These are phyloP conservation scores for Solanum rostratum DNA, from an alignment of 257 asterid species.

Conservation along the genomic window DNA sequence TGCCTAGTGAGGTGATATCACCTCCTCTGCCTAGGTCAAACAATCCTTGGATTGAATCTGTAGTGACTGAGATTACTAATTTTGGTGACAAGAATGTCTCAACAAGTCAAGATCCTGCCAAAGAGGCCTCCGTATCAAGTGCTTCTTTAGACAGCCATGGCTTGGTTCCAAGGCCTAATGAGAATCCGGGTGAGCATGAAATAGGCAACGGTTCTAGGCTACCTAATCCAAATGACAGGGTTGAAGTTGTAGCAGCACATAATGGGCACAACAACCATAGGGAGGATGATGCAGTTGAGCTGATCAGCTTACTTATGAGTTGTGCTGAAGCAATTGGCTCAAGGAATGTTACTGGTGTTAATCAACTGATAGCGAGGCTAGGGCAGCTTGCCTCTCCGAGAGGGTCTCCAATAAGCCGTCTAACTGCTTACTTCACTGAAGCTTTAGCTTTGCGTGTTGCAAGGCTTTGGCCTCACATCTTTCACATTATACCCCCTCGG, in stretches of 20 bases:
- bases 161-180: slow-evolving; percentile 27
- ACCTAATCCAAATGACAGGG: slow-evolving; percentile 19
- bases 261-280: slow-evolving; percentile 21
- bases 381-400: slow-evolving; percentile 93
- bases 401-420: slow-evolving; percentile 66
- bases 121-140: slow-evolving; percentile 57
- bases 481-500: slow-evolving; percentile 53
- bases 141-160: slow-evolving; percentile 52
- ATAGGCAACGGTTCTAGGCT: slow-evolving; percentile 52
- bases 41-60: slow-evolving; percentile 74
- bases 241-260: slow-evolving; percentile 20
- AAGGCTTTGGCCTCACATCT: slow-evolving; percentile 70
- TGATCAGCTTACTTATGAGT: slow-evolving; percentile 58
- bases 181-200: slow-evolving; percentile 21
- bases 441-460: slow-evolving; percentile 64
- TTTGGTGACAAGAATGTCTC: slow-evolving; percentile 41
- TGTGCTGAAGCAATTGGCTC: slow-evolving; percentile 65
- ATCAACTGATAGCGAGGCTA: slow-evolving; percentile 58
- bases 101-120: slow-evolving; percentile 26
- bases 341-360: slow-evolving; percentile 41
- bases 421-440: slow-evolving; percentile 80
- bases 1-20: slow-evolving; percentile 23
- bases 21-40: slow-evolving; percentile 51
- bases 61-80: slow-evolving; percentile 40
- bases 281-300: slow-evolving; percentile 63